Conservation (phyloP, 805 yeast genomes). For the Blastobotrys peoriensis region DNA sequence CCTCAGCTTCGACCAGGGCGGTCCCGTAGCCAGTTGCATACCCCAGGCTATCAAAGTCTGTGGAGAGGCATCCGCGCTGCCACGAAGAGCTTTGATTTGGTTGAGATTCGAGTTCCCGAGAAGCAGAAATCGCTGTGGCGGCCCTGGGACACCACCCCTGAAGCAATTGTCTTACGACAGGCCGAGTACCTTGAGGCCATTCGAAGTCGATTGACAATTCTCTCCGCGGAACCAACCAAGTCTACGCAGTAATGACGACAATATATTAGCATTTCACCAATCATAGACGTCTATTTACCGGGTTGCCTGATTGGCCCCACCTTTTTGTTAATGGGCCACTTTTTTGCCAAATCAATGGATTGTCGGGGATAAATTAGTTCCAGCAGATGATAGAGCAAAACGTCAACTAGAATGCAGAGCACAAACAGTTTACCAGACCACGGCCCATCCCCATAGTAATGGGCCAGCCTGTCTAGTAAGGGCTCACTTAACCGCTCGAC, state of each 20-base stretch:
- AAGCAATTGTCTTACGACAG: background rate
- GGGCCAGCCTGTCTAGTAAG: slow-evolving; percentile 51
- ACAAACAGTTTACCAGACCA: slow-evolving; percentile 86
- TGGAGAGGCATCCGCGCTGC: slow-evolving; percentile 3
- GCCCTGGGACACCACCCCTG: slow-evolving; percentile 1
- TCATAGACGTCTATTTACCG: too few species aligned
- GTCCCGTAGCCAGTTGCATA: background rate
- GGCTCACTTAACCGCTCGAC: slow-evolving; percentile 40
- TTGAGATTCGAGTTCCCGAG: slow-evolving; percentile 1
- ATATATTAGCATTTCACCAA: too few species aligned
- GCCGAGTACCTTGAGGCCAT: background rate
- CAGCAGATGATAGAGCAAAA: slow-evolving; percentile 53
- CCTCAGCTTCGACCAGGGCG: background rate
- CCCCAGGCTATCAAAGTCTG: slow-evolving; percentile 3
- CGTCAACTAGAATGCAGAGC: slow-evolving; percentile 75
- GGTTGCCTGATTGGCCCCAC: too few species aligned
- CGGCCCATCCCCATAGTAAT: slow-evolving; percentile 55
- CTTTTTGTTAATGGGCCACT: too few species aligned
- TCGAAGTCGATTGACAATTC: background rate
- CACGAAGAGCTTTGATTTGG: slow-evolving; percentile 1
- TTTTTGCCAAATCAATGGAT: slow-evolving; percentile 64
- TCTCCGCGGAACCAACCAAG: too few species aligned
- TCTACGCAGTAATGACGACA: too few species aligned
- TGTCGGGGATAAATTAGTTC: slow-evolving; percentile 66
- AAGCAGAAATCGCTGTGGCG: slow-evolving; percentile 5